phyloP scores from a whole-genome alignment of 805 yeast genomes.

The Yamadazyma phyllophila region DNA sequence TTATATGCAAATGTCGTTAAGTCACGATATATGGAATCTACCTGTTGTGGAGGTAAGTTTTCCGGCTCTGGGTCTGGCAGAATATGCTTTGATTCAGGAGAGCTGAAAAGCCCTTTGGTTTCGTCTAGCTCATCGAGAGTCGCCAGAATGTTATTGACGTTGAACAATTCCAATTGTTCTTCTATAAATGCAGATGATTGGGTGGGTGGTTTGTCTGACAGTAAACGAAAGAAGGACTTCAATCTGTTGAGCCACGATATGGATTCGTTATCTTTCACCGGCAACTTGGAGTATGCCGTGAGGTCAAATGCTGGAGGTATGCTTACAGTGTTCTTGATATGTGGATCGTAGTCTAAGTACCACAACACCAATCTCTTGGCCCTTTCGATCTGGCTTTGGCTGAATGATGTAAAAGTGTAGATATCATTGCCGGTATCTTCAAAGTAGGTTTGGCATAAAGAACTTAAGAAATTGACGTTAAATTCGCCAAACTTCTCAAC shows the following conservation, averaged over 20 bases:
- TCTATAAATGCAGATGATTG: conserved; percentile 1
- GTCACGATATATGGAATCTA: conserved; percentile 22
- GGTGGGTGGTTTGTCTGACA: too few relatives aligned
- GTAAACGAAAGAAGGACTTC: conserved; percentile 9
- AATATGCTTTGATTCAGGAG: not conserved
- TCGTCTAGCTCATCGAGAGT: conserved; percentile 7
- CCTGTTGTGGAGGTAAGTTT: not conserved
- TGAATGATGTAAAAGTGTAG: conserved; percentile 32
- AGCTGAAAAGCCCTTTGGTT: conserved; percentile 6
- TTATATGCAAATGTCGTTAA: conserved; percentile 21
- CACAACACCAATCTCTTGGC: conserved; percentile 39
- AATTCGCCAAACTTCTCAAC: conserved; percentile 26
- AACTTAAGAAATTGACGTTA: conserved; percentile 25
- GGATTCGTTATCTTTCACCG: conserved; percentile 30
- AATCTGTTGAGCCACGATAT: conserved; percentile 31
- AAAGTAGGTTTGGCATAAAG: conserved; percentile 35
- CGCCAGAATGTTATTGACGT: not conserved
- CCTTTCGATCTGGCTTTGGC: conserved; percentile 27
- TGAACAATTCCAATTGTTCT: conserved; percentile 4
- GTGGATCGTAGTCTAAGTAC: conserved; percentile 35
- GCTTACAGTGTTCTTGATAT: conserved; percentile 17
- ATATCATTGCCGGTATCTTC: conserved; percentile 22
- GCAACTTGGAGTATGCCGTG: conserved; percentile 16
- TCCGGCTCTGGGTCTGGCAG: too few relatives aligned
- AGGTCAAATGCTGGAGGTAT: conserved; percentile 15